Evolutionary conservation across 371 early-diverging fungal genomes (phyloP).

Genomic region (Choanephora cucurbitarum): DNA sequence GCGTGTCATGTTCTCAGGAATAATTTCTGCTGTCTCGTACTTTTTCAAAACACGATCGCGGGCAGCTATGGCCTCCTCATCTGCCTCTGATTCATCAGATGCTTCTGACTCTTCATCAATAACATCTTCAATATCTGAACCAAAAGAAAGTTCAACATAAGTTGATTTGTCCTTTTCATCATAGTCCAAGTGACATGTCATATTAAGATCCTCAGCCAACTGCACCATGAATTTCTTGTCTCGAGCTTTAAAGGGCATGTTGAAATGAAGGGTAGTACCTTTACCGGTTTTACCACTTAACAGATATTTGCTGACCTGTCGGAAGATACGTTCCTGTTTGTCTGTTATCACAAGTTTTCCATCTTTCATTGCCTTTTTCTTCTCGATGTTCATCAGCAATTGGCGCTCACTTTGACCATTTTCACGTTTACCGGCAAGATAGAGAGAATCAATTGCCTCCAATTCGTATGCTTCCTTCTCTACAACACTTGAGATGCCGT

Average conservation of each 20-base stretch:
- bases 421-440: constrained; percentile 60
- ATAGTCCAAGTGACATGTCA: constrained; percentile 51
- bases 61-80: constrained; percentile 62
- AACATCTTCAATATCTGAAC: constrained; percentile 41
- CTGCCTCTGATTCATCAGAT: constrained; percentile 38
- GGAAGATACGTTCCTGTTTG: constrained; percentile 57
- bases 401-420: constrained; percentile 46
- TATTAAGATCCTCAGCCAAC: constrained; percentile 65
- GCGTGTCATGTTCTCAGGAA: constrained; percentile 52
- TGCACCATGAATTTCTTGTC: constrained; percentile 67
- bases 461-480: constrained; percentile 72
- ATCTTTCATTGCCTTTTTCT: constrained; percentile 32
- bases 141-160: constrained; percentile 54
- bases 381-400: constrained; percentile 50
- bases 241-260: constrained; percentile 49
- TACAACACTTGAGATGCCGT: constrained; percentile 55
- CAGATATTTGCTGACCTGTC: constrained; percentile 58
- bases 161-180: constrained; percentile 43
- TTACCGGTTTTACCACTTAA: constrained; percentile 21
- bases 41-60: constrained; percentile 66
- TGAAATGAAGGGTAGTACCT: constrained; percentile 45
- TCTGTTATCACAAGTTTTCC: constrained; percentile 55
- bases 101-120: constrained; percentile 52
- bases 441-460: constrained; percentile 61
- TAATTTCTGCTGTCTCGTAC: constrained; percentile 65